These are phyloP conservation scores for Cladosporium colombiae DNA, from an alignment of 2,329 filamentous ascomycete genomes.

Conservation along the genomic window DNA sequence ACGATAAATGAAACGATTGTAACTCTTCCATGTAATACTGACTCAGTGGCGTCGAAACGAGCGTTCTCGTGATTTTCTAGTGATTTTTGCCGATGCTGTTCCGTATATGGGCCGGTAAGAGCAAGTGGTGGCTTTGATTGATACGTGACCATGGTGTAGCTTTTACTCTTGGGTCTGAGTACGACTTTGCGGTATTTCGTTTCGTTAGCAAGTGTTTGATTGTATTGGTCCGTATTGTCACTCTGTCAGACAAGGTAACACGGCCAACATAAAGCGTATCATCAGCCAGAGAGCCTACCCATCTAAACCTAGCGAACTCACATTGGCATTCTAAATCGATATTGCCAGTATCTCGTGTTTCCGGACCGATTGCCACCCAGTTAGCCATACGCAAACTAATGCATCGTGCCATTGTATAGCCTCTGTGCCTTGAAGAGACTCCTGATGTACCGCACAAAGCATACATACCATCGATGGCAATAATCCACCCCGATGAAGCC, in stretches of 20 bases:
- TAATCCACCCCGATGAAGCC: neutral
- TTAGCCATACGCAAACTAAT: neutral
- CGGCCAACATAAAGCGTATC: neutral
- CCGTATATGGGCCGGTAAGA: neutral
- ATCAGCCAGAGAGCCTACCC: neutral
- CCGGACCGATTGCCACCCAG: neutral
- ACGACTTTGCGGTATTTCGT: neutral
- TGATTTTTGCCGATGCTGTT: neutral
- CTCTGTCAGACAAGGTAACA: neutral
- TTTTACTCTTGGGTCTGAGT: neutral
- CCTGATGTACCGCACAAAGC: neutral
- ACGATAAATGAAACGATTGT: conserved; percentile 8
- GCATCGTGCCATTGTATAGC: neutral
- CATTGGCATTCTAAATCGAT: neutral
- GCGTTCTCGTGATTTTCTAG: neutral
- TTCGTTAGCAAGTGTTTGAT: neutral
- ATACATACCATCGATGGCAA: neutral
- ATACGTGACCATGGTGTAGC: neutral
- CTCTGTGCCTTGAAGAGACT: neutral
- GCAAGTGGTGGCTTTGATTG: neutral
- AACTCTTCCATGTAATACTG: neutral
- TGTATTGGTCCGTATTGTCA: neutral
- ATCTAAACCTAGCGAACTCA: neutral
- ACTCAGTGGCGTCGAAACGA: neutral
- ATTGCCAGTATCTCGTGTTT: neutral